These are phyloP conservation scores for Polyporus arcularius DNA, from an alignment of 768 basidiomycete species.

Conservation along the genomic window DNA sequence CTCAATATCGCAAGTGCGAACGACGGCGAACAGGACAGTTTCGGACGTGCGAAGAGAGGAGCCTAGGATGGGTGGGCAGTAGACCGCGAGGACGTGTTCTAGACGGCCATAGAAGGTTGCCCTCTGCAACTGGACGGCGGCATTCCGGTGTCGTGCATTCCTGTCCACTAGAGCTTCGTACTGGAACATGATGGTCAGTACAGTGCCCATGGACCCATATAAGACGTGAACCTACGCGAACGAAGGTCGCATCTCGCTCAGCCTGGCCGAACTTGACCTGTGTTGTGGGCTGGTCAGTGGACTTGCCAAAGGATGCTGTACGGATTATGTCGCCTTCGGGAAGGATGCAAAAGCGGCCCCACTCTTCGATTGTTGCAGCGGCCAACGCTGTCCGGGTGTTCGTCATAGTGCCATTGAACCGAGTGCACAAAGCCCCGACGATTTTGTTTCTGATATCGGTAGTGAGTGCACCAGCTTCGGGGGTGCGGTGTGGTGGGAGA, in stretches of 20 bases:
- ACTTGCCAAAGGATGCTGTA: constrained; percentile 15
- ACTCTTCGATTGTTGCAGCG: constrained; percentile 22
- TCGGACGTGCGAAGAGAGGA: not conserved
- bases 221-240: constrained; percentile 29
- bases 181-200: not conserved
- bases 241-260: constrained; percentile 33
- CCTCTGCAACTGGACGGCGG: not conserved
- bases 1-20: constrained; percentile 19
- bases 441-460: not conserved
- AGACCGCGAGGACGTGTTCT: constrained; percentile 32
- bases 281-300: no score
- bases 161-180: constrained; percentile 19
- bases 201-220: no score
- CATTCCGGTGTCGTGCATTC: constrained; percentile 19
- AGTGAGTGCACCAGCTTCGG: not conserved
- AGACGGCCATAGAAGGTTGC: constrained; percentile 38
- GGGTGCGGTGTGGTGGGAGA: not conserved
- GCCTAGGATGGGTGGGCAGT: not conserved
- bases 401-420: no score
- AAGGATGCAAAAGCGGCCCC: constrained; percentile 28
- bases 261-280: no score
- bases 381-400: not conserved
- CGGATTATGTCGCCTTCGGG: constrained; percentile 33
- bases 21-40: constrained; percentile 18
- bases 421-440: not conserved